Base-by-base conservation (phyloP, 2,329 filamentous ascomycete genomes). In the Huntiella abstrusa region DNA sequence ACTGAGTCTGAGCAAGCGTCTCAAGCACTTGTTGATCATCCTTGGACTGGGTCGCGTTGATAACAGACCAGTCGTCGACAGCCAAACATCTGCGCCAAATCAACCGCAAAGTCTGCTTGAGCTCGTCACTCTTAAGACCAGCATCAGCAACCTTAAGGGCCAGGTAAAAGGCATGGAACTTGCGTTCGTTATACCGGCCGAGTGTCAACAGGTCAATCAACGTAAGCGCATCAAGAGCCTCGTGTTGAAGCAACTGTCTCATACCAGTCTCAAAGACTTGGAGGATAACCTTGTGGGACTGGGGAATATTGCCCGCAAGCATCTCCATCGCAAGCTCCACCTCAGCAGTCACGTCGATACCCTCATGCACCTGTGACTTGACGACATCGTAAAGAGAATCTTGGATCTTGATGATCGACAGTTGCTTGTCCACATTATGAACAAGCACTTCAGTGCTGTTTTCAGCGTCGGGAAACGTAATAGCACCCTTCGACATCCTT, bases 81-180 rank as follows among this genome's bases (percentile, higher is more conserved):
- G 88, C 71, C 55, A 82, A 82, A 51, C 85, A 80, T 46, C 91
- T 76, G 57, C 91, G 80, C 91, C 91, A 98, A 51, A 96, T 83
- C 35, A 76, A 63, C 12, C 66, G 63, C 58, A 69, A 67, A 4
- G 70, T 70, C 52, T 78, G 69, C 52, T 70, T 69, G 40, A 72
- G 68, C n/a, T 73, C 69, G 13, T 66, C 76, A 52, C 64, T 66
- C 54, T 60, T 67, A 54, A 68, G 70, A 53, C 64, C 74, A 56
- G 64, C 70, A 60, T 65, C 69, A 55, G 64, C 73, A 46, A 70
- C 72, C 55, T 70, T 65, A 13, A 93, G 68, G 16, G 86, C 86
- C 50, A 81, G 65, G 59, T 75, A 82, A 58, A 92, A 95, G 52
- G 85, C 80, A 47, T 71, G 60, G 28, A 50, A 50, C 5, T 49